Evolutionary conservation across 805 yeast species (phyloP).

Genomic region (Blastobotrys chiropterorum): DNA sequence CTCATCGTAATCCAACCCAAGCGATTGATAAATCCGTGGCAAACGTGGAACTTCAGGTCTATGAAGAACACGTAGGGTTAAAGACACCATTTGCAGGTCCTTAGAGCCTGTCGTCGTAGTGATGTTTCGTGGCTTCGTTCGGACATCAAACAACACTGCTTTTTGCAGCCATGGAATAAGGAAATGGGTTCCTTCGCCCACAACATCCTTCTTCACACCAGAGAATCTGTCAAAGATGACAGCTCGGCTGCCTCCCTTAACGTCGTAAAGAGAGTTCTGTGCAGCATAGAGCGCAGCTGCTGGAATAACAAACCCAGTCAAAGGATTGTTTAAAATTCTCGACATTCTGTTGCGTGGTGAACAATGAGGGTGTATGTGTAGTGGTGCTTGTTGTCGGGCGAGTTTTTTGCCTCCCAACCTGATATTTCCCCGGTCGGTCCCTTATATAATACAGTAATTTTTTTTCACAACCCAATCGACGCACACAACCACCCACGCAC

Average conservation of each 20-base stretch:
- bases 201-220: slow-evolving; percentile 83
- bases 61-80: slow-evolving; percentile 88
- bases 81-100: slow-evolving; percentile 91
- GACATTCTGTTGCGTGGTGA: slow-evolving; percentile 10
- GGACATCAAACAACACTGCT: slow-evolving; percentile 83
- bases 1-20: slow-evolving; percentile 94
- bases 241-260: slow-evolving; percentile 92
- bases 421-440: neutral
- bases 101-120: slow-evolving; percentile 95
- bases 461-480: no score
- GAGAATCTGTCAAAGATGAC: slow-evolving; percentile 86
- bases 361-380: slow-evolving; percentile 1
- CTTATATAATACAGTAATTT: neutral
- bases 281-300: slow-evolving; percentile 40
- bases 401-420: neutral
- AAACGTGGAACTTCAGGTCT: slow-evolving; percentile 82
- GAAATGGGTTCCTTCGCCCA: slow-evolving; percentile 97
- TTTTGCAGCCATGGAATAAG: slow-evolving; percentile 92
- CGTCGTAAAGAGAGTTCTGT: slow-evolving; percentile 86
- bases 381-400: neutral
- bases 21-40: slow-evolving; percentile 81
- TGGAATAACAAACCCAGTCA: slow-evolving; percentile 25
- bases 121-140: slow-evolving; percentile 90
- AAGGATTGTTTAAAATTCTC: slow-evolving; percentile 13
- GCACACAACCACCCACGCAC: no score